Percentiles rank a stretch among this genome's conserved stretches.
Conservation (phyloP, 208 protist species). For the Crithidia thermophila region DNA sequence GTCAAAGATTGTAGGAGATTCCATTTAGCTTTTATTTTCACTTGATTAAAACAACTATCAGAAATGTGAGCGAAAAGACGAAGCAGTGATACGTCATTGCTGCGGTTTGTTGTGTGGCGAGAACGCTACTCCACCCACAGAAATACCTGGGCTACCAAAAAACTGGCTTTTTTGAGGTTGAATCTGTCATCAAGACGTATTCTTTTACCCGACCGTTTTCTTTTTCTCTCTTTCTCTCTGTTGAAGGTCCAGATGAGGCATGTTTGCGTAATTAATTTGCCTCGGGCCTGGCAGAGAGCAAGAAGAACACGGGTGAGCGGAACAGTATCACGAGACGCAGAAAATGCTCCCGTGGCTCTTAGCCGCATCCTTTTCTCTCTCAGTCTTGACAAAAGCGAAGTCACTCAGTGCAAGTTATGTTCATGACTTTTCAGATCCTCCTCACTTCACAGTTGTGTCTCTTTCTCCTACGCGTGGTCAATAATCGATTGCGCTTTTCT, state of each 20-base stretch:
- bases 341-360: no score
- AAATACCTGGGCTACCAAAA: background rate
- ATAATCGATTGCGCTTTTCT: no score
- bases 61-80: background rate
- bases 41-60: conserved; percentile 6
- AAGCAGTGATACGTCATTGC: background rate
- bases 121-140: background rate
- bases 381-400: no score
- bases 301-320: no score
- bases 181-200: background rate
- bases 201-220: background rate
- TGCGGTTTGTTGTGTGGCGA: background rate
- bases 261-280: no score
- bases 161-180: background rate
- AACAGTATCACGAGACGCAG: no score
- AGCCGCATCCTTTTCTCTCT: conserved; percentile 38
- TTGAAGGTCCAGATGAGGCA: no score
- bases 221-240: background rate
- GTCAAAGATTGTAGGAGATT: background rate
- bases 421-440: no score
- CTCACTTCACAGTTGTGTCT: no score
- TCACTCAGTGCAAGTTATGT: no score
- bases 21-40: conserved; percentile 19
- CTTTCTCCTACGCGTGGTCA: no score
- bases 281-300: no score